Percentiles rank a stretch among this genome's conserved stretches.
These are phyloP conservation scores for Alternaria solani DNA, from an alignment of 2,329 filamentous ascomycete genomes.

Conservation along the genomic window DNA sequence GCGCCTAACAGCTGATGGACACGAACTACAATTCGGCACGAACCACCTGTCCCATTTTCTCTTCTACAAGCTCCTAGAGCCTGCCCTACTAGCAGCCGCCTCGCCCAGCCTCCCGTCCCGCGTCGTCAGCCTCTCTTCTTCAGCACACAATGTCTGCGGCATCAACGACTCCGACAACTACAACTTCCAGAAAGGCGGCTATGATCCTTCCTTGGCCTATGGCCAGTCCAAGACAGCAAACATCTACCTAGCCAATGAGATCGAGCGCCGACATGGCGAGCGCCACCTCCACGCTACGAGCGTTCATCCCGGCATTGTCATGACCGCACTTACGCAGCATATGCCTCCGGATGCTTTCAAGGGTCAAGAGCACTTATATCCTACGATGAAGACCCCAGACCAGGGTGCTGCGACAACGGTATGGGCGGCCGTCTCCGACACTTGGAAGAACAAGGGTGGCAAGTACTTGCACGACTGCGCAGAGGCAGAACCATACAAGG, in stretches of 20 bases:
- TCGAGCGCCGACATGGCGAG: constrained; percentile 58
- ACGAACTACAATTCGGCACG: constrained; percentile 53
- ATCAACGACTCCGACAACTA: constrained; percentile 52
- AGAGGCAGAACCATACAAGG: constrained; percentile 21
- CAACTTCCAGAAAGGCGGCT: constrained; percentile 45
- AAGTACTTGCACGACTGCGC: constrained; percentile 54
- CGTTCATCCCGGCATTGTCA: constrained; percentile 60
- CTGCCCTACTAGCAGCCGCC: constrained; percentile 48
- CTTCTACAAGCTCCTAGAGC: constrained; percentile 53
- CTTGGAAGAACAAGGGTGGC: constrained; percentile 58
- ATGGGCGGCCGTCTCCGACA: constrained; percentile 54
- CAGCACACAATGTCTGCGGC: constrained; percentile 51
- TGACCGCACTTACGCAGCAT: constrained; percentile 38
- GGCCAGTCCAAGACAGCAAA: constrained; percentile 61
- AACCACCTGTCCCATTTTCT: constrained; percentile 61
- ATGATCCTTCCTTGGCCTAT: constrained; percentile 55
- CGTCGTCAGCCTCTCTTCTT: constrained; percentile 57
- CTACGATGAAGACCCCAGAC: constrained; percentile 33
- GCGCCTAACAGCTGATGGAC: constrained; percentile 48
- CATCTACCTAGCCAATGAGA: constrained; percentile 60
- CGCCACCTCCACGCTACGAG: constrained; percentile 56
- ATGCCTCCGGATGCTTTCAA: constrained; percentile 3
- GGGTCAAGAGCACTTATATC: constrained; percentile 8
- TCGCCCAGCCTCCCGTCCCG: constrained; percentile 55
- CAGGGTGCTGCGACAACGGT: constrained; percentile 61